Evolutionary conservation across 768 basidiomycete genomes (phyloP).

Genomic region (Suillus subluteus): DNA sequence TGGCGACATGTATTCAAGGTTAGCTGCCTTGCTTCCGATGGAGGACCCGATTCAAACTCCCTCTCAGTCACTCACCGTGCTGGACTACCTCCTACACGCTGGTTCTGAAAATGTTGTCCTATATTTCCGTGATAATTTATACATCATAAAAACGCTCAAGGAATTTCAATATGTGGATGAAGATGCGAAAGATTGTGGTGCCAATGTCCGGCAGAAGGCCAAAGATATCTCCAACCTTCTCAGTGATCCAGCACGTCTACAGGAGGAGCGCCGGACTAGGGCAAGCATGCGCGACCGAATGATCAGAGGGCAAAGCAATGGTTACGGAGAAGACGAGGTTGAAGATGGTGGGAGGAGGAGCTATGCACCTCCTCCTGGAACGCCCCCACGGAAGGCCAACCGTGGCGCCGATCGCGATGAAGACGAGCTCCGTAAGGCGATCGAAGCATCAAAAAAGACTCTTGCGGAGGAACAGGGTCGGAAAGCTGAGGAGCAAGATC

Average conservation of each 20-base stretch:
- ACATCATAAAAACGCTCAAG: conserved; percentile 97
- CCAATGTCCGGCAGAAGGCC: conserved; percentile 96
- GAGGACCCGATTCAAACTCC: not conserved
- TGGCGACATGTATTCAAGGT: conserved; percentile 99
- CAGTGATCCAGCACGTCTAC: conserved; percentile 80
- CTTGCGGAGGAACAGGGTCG: conserved; percentile 69
- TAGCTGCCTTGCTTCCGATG: conserved; percentile 21
- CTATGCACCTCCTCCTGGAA: conserved; percentile 10
- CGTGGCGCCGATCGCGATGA: conserved; percentile 57
- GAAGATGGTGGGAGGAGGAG: conserved; percentile 21
- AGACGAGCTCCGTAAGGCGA: conserved; percentile 82
- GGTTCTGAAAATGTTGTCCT: conserved; percentile 98
- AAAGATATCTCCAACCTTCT: conserved; percentile 97
- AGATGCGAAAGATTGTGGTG: conserved; percentile 94
- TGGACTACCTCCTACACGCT: conserved; percentile 95
- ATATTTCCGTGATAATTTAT: conserved; percentile 97
- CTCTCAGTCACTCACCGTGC: conserved; percentile 79
- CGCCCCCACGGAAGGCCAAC: conserved; percentile 24
- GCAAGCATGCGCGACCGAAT: conserved; percentile 96
- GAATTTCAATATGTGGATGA: conserved; percentile 98
- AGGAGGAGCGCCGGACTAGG: conserved; percentile 80
- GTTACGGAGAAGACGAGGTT: conserved; percentile 41
- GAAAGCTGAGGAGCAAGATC: conserved; percentile 76
- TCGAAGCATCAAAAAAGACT: conserved; percentile 85
- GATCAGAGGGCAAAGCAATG: conserved; percentile 61